Base-by-base conservation (phyloP, 116 monocot species). In the Dioscorea cayenensis region DNA sequence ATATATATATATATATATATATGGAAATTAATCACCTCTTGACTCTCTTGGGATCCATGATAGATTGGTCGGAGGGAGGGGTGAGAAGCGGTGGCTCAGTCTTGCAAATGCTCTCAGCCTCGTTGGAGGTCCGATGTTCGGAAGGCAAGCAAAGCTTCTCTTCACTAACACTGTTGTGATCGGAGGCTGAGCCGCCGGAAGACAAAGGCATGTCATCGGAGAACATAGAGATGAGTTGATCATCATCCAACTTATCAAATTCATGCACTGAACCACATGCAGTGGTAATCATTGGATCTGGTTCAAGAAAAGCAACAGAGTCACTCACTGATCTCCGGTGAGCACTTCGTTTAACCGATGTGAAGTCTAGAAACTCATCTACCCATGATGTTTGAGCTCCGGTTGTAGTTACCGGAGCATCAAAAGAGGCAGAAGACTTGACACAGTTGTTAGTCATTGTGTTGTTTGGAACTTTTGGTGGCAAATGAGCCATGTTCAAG, bases 301-400 rank as follows among this genome's bases (percentile, higher is more conserved):
- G 16, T 55, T 85, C 83, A 27, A 83, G 76, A 70, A 86, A 84
- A 36, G 89, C 32, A 35, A 89, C 67, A 18, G 85, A 83, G 77
- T 86, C 86, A 77, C 90, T 86, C 1, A 38, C 77, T 2, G 90
- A 77, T 22, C 90, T 66, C 36, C 86, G 79, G 77, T 86, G 90
- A 12, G 84, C 63, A 7, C 79, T 75, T 22, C 82, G 77, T 51
- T 75, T 64, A 12, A 69, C 29, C 9, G 79, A 74, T 66, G 86
- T 80, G 87, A 85, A 95, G 71, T 95, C 92, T 48, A 85, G 69
- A 82, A 95, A 95, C 28, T 89, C 91, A 58, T 91, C 87, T 18
- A 81, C 78, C 86, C 88, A 91, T 16, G 87, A 74, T 0, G 70
- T 77, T 9, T 65, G 32, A 1, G 36, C 22, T 11, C 14, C 50